Percentiles rank a stretch among this genome's conserved stretches.
These are phyloP conservation scores for Zalerion maritima DNA, from an alignment of 495 filamentous ascomycete species.

Conservation along the genomic window DNA sequence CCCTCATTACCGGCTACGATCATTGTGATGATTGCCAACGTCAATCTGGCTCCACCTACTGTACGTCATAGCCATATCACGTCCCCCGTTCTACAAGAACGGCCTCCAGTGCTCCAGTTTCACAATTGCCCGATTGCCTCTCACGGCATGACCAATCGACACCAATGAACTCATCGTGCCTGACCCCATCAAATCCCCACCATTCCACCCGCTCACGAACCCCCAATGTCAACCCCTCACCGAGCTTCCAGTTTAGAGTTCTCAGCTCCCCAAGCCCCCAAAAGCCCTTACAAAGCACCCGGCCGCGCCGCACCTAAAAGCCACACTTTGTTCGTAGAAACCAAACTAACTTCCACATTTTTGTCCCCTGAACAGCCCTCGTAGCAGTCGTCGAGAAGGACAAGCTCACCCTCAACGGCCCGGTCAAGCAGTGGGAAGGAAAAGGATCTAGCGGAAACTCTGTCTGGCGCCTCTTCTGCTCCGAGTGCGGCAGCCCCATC, in stretches of 20 bases:
- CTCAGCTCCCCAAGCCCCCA: too few relatives aligned
- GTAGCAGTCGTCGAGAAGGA: conserved; percentile 51
- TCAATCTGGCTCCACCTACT: conserved; percentile 54
- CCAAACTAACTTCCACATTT: too few relatives aligned
- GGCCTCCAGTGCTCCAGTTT: conserved; percentile 1
- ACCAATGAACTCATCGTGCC: too few relatives aligned
- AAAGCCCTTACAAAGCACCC: too few relatives aligned
- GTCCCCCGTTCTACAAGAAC: neutral
- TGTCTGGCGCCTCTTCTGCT: conserved; percentile 55
- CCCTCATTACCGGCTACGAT: conserved; percentile 45
- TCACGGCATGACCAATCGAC: too few relatives aligned
- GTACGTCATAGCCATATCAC: conserved; percentile 29
- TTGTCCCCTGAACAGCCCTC: too few relatives aligned
- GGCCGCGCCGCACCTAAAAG: too few relatives aligned
- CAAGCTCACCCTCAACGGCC: conserved; percentile 43
- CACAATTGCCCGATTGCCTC: neutral
- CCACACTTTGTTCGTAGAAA: too few relatives aligned
- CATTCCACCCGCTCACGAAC: neutral
- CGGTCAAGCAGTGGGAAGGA: conserved; percentile 45
- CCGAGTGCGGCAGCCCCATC: conserved; percentile 53
- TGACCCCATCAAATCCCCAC: too few relatives aligned
- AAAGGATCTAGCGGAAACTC: conserved; percentile 38
- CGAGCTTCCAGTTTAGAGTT: too few relatives aligned
- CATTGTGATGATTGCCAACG: conserved; percentile 63
- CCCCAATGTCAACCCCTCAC: conserved; percentile 1